Percentiles rank a stretch among this genome's conserved stretches.
Evolutionary conservation across 805 yeast species (phyloP).

Genomic region (Ogataea parapolymorpha): DNA sequence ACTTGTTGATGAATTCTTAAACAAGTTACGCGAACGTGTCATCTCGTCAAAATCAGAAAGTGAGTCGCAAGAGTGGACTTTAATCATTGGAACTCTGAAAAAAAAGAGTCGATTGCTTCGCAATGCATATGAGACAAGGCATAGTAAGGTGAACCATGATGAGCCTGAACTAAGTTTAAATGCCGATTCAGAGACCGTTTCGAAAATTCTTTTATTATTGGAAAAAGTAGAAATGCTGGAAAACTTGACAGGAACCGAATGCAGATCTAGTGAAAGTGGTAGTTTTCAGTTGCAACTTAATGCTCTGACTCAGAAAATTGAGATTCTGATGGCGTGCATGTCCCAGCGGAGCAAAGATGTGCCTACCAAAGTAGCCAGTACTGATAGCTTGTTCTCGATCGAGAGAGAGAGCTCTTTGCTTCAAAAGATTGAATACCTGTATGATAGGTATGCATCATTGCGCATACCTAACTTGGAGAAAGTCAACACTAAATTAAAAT

Average conservation of each 20-base stretch:
- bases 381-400: not conserved
- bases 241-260: not conserved
- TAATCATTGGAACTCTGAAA: no score
- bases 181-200: not conserved
- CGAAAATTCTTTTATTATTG: not conserved
- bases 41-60: no score
- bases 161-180: not conserved
- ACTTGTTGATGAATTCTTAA: no score
- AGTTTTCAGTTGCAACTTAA: not conserved
- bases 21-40: no score
- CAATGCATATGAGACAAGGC: no score
- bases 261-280: not conserved
- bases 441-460: not conserved
- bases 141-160: no score
- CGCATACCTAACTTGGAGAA: not conserved
- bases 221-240: constrained; percentile 1
- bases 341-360: no score
- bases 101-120: no score
- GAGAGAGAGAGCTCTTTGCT: not conserved
- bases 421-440: not conserved
- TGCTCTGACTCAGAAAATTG: not conserved
- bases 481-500: not conserved
- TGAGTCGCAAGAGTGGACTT: no score
- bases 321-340: not conserved
- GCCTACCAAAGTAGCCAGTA: no score